These are phyloP conservation scores for Medicago arabica DNA, from an alignment of 306 rosid genomes.

Conservation along the genomic window DNA sequence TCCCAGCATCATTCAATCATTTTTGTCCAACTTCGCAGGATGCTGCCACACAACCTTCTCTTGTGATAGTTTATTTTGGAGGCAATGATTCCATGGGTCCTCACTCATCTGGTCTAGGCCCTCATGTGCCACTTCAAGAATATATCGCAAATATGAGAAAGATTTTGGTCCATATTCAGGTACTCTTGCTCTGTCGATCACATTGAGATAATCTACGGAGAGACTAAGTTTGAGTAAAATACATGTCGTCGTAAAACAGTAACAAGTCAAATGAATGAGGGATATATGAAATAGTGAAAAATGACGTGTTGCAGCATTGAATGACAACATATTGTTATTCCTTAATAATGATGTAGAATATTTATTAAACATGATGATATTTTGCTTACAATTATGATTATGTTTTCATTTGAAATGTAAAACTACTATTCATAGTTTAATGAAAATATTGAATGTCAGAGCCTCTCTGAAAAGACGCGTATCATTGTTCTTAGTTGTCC, in stretches of 20 bases:
- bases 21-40: slow-evolving; percentile 52
- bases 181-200: slow-evolving; percentile 42
- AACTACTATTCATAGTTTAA: slow-evolving; percentile 44
- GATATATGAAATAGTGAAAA: too few species aligned
- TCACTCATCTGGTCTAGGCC: slow-evolving; percentile 88
- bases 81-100: slow-evolving; percentile 97
- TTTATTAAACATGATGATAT: slow-evolving; percentile 13
- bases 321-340: too few species aligned
- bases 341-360: not conserved
- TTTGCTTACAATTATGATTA: slow-evolving; percentile 4
- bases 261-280: too few species aligned
- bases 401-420: slow-evolving; percentile 18
- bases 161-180: slow-evolving; percentile 82
- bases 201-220: too few species aligned
- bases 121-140: slow-evolving; percentile 91
- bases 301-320: too few species aligned
- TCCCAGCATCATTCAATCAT: slow-evolving; percentile 17
- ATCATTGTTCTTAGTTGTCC: slow-evolving; percentile 78
- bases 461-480: slow-evolving; percentile 77
- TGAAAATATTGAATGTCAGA: slow-evolving; percentile 53
- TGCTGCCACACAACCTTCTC: slow-evolving; percentile 78
- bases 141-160: slow-evolving; percentile 76
- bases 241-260: too few species aligned
- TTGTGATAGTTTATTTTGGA: slow-evolving; percentile 90
- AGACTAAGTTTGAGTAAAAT: too few species aligned